Evolutionary conservation across 805 yeast genomes (phyloP), one percentile per base, ranked within the genome.

Genomic region (Brettanomyces anomalus): DNA sequence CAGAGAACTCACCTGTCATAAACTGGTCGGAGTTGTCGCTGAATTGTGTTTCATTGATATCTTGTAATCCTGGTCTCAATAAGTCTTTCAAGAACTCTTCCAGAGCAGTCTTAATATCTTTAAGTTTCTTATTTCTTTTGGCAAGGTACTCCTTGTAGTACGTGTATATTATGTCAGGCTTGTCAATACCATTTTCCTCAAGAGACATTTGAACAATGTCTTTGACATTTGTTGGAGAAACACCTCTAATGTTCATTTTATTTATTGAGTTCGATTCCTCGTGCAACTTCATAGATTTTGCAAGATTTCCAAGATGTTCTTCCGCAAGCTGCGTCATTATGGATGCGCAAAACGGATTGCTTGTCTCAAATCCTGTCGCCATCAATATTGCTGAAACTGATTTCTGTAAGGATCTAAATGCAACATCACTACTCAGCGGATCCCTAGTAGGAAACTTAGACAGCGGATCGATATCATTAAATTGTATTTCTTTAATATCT

Each of bases 21-120:
- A 89, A 93, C 61, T 90, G 96, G 49, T 93, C 97, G 54, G 95
- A 83, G 54, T 87, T 85, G 57, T 94, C 98, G 33, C 68, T 78
- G 60, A 93, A 93, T 49, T 79, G 83, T 42, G 75, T 72, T 55
- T 89, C 97, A 41, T 74, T 79, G 7, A 67, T 46, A 46, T 82
- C 87, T 52, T 80, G 83, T 44, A 76, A 66, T 4, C 79, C 77
- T 1, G 99, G 99, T 44, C 96, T 72, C 43, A 93, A 68, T 46
- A 89, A 65, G 24, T 85, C 95, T 46, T 81, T 85, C 53, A 93
- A 67, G 57, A 88, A 85, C 33, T 65, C 64, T 11, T 85, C 78
- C 44, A 93, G 64, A 50, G 85, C 85, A 28, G 52, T 51, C 43
- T 80, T 77, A 43, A 89, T 69, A 44, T 85, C 96, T 39, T 65